Base-by-base conservation (phyloP, 352 stramenopile genomes). In the Globisporangium cederbergense region DNA sequence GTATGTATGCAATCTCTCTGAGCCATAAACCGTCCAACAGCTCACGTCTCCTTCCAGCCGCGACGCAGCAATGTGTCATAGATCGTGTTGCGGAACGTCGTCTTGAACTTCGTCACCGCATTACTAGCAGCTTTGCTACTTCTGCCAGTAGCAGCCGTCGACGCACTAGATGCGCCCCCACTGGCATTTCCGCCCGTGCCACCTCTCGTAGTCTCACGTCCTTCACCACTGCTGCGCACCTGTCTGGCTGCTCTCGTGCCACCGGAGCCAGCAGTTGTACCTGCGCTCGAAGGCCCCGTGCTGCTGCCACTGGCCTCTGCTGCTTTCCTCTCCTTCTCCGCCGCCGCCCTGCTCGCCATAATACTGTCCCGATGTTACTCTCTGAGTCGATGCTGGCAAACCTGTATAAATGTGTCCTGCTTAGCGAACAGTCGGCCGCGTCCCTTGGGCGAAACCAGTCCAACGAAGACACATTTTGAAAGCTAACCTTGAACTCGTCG, bases 71-170 rank as follows among this genome's bases (percentile, higher is more conserved):
- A 82, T 20, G 91, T 92, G 66, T 98, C 90, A 71, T 92, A 97
- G 64, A 98, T 96, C 4, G 90, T 97, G 66, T 97, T 98, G 42
- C 88, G 83, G 75, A 97, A 97, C 10, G 71, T 93, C 8, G 89
- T 97, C 71, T 95, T 95, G 71, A 97, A 97, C 50, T 85, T 78
- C 56, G 90, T 90, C 58, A 69, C 59, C 66, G 68, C 43, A 65
- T 49, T 53, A 30, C 25, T 43, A 50, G 25, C 54, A 43, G 20
- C 57, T 54, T n/a, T 53, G 64, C 5, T 52, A 30, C 18, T 34
- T 25, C n/a, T 70, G 13, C 6, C 32, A 45, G 36, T 28, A 18
- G 36, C 30, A 18, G 46, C n/a, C 38, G 42, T 20, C 14, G 55
- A 28, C 10, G 51, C 32, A 58, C 32, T 18, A 18, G 32, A 58